These are phyloP conservation scores for Spinellus fusiger DNA, from an alignment of 192 early-diverging fungal species.

Conservation along the genomic window DNA sequence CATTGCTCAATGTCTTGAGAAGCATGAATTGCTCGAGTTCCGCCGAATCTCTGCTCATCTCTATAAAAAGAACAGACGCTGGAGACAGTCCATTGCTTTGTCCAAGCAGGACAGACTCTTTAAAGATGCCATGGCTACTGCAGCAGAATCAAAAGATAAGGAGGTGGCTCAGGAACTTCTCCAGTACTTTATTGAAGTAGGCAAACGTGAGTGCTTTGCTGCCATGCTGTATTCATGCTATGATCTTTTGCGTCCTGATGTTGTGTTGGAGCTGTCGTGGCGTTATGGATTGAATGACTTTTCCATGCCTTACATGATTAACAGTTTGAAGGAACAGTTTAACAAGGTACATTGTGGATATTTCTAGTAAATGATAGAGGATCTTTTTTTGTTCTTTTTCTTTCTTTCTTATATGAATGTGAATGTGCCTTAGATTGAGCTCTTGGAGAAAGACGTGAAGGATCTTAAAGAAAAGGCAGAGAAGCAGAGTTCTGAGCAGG, in stretches of 20 bases:
- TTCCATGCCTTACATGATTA: conserved; percentile 98
- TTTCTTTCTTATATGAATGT: not conserved
- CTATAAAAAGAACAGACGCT: conserved; percentile 95
- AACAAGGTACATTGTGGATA: conserved; percentile 68
- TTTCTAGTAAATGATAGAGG: not conserved
- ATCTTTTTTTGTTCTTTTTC: too few relatives aligned
- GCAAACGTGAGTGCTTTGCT: conserved; percentile 91
- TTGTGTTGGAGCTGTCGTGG: conserved; percentile 94
- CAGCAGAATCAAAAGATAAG: conserved; percentile 79
- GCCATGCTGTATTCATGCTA: conserved; percentile 93
- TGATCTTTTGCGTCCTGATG: conserved; percentile 88
- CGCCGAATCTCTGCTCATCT: conserved; percentile 94
- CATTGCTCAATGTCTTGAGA: conserved; percentile 87
- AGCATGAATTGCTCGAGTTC: conserved; percentile 96
- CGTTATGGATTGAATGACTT: conserved; percentile 82
- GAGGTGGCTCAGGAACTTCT: conserved; percentile 93
- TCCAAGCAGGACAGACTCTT: conserved; percentile 97
- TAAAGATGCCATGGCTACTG: conserved; percentile 99
- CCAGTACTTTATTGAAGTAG: conserved; percentile 90
- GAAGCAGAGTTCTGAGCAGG: conserved; percentile 29
- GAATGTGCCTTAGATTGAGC: conserved; percentile 35
- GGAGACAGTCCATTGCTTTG: conserved; percentile 89
- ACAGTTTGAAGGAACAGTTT: conserved; percentile 82
- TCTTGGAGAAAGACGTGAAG: conserved; percentile 48
- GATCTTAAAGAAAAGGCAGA: conserved; percentile 55